A percentile compares a stretch with the other conserved stretches of the same genome.
Evolutionary conservation across 2,329 filamentous ascomycete genomes (phyloP).

Genomic region (Aphanoascus verrucosus): DNA sequence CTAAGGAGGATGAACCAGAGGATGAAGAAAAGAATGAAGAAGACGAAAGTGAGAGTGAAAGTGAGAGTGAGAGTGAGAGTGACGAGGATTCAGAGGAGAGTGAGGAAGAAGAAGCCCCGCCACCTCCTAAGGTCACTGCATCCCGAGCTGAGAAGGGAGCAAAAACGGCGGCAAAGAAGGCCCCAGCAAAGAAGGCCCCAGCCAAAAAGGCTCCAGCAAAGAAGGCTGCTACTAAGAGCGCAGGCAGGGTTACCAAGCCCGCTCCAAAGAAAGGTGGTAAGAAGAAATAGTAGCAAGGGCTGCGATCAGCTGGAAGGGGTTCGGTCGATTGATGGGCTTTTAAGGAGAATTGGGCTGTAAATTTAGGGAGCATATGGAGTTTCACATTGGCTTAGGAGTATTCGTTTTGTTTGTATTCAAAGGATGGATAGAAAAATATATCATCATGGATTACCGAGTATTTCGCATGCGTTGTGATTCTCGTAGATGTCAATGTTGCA

Average conservation of each 20-base stretch:
- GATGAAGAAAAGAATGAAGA: not conserved
- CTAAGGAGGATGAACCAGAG: not conserved
- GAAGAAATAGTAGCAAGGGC: not conserved
- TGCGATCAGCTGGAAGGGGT: no score
- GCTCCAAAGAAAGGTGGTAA: constrained; percentile 3
- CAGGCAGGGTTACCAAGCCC: not conserved
- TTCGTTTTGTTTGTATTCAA: no score
- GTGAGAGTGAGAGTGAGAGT: not conserved
- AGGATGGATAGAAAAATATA: no score
- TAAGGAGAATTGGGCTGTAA: no score
- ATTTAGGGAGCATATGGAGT: no score
- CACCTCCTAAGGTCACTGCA: not conserved
- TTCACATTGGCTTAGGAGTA: no score
- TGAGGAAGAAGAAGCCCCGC: not conserved
- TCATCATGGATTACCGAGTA: no score
- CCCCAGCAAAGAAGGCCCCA: not conserved
- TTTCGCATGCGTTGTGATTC: no score
- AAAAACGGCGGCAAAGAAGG: not conserved
- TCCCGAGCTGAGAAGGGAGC: not conserved
- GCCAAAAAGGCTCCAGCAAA: not conserved
- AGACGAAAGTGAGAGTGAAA: not conserved
- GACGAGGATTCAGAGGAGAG: not conserved
- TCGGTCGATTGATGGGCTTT: no score
- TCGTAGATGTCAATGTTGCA: no score
- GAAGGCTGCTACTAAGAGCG: not conserved